Percentiles rank a stretch among this genome's conserved stretches.
Evolutionary conservation across 2,329 filamentous ascomycete species (phyloP).

Genomic region (Aspergillus udagawae): DNA sequence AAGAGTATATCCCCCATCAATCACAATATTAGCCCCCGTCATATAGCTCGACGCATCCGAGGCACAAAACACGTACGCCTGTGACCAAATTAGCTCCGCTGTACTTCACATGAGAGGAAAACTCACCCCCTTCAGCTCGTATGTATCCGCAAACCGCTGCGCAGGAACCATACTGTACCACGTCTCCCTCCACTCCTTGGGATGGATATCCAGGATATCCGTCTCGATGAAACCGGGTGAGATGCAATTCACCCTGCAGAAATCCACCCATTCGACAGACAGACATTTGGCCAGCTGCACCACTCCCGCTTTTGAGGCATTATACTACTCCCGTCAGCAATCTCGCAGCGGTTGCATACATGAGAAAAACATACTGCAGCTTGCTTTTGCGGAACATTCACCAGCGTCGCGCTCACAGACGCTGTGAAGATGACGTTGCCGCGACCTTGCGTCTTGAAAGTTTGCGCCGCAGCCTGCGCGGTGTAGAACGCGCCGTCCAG

Average conservation of each 20-base stretch:
- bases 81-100: neutral
- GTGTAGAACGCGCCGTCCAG: constrained; percentile 38
- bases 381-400: constrained; percentile 40
- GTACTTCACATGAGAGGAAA: neutral
- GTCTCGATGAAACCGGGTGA: constrained; percentile 41
- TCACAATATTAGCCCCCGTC: constrained; percentile 46
- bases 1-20: constrained; percentile 47
- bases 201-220: constrained; percentile 34
- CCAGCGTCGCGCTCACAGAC: constrained; percentile 35
- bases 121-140: constrained; percentile 38
- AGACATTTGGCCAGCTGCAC: constrained; percentile 39
- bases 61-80: constrained; percentile 44
- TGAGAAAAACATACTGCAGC: constrained; percentile 20
- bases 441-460: constrained; percentile 33
- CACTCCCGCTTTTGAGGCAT: constrained; percentile 34
- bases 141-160: constrained; percentile 32
- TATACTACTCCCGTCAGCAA: constrained; percentile 23
- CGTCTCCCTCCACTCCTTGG: constrained; percentile 34
- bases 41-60: constrained; percentile 48
- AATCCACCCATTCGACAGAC: constrained; percentile 38
- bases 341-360: neutral
- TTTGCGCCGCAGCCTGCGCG: constrained; percentile 34
- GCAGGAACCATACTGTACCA: constrained; percentile 41
- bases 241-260: constrained; percentile 38
- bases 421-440: constrained; percentile 40